Evolutionary conservation across 768 basidiomycete genomes (phyloP).

Genomic region (Mycena olivaceomarginata): DNA sequence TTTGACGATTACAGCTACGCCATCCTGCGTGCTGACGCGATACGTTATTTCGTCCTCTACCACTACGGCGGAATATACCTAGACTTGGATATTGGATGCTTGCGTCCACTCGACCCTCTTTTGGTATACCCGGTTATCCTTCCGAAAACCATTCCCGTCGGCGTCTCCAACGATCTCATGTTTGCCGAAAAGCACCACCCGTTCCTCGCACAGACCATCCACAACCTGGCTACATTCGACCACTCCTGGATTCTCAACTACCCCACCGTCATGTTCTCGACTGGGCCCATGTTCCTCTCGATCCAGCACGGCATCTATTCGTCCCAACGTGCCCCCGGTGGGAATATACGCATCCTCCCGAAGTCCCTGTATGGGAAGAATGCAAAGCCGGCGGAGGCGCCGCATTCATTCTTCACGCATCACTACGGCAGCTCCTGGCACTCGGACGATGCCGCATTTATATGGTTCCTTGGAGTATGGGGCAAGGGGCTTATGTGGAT

Average conservation of each 20-base stretch:
- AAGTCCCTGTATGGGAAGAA: conserved; percentile 99
- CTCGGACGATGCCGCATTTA: conserved; percentile 98
- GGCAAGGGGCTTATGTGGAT: conserved; percentile 93
- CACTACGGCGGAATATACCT: conserved; percentile 97
- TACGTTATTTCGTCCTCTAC: conserved; percentile 98
- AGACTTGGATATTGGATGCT: conserved; percentile 97
- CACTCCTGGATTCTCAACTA: conserved; percentile 97
- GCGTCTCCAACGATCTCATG: conserved; percentile 98
- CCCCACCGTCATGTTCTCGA: conserved; percentile 99
- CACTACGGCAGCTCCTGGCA: conserved; percentile 99
- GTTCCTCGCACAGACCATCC: conserved; percentile 94
- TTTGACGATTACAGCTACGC: conserved; percentile 94
- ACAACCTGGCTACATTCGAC: conserved; percentile 93
- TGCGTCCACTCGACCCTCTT: conserved; percentile 90
- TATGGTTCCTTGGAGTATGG: conserved; percentile 92
- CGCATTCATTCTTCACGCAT: conserved; percentile 96
- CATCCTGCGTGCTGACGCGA: conserved; percentile 97
- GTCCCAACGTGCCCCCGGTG: conserved; percentile 76
- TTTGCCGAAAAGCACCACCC: conserved; percentile 90
- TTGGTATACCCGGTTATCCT: conserved; percentile 92
- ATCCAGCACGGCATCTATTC: conserved; percentile 94
- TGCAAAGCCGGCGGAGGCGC: conserved; percentile 86
- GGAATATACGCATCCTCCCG: conserved; percentile 93
- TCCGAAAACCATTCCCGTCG: conserved; percentile 97
- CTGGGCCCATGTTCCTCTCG: conserved; percentile 99